A percentile compares a stretch with the other conserved stretches of the same genome.
These are phyloP conservation scores for Sarcomyxa edulis DNA, from an alignment of 768 basidiomycete genomes.

Conservation along the genomic window DNA sequence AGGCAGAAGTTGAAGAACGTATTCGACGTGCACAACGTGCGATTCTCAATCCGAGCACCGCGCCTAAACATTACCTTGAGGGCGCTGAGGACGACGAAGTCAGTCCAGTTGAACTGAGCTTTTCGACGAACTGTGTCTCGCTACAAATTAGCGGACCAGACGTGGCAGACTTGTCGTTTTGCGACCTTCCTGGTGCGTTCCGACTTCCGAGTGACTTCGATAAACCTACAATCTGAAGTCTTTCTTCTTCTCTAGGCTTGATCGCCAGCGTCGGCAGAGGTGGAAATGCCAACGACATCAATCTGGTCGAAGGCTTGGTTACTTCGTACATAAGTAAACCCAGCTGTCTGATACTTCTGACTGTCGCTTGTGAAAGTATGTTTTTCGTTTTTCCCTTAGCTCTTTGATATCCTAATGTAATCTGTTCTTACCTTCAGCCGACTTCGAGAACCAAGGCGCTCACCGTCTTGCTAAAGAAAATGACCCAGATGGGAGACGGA, in stretches of 20 bases:
- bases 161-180: slow-evolving; percentile 60
- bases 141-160: slow-evolving; percentile 54
- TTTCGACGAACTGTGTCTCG: slow-evolving; percentile 54
- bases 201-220: background rate
- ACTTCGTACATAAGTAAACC: slow-evolving; percentile 53
- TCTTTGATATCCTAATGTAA: background rate
- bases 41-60: slow-evolving; percentile 51
- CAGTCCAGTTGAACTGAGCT: slow-evolving; percentile 25
- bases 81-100: slow-evolving; percentile 24
- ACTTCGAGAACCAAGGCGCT: slow-evolving; percentile 77
- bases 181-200: slow-evolving; percentile 51
- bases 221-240: background rate
- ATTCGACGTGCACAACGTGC: slow-evolving; percentile 63
- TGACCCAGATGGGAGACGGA: slow-evolving; percentile 61
- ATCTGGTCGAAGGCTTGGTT: slow-evolving; percentile 55
- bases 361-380: slow-evolving; percentile 62
- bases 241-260: slow-evolving; percentile 31
- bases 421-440: slow-evolving; percentile 37
- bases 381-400: background rate
- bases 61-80: slow-evolving; percentile 29
- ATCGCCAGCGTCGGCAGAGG: slow-evolving; percentile 49
- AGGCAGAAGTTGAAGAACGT: slow-evolving; percentile 54
- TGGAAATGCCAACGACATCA: slow-evolving; percentile 52
- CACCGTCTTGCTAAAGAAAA: slow-evolving; percentile 55
- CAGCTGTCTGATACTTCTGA: slow-evolving; percentile 58